Percentiles rank a stretch among this genome's conserved stretches.
Evolutionary conservation across 768 basidiomycete genomes (phyloP).

Genomic region (Gelatoporia subvermispora): DNA sequence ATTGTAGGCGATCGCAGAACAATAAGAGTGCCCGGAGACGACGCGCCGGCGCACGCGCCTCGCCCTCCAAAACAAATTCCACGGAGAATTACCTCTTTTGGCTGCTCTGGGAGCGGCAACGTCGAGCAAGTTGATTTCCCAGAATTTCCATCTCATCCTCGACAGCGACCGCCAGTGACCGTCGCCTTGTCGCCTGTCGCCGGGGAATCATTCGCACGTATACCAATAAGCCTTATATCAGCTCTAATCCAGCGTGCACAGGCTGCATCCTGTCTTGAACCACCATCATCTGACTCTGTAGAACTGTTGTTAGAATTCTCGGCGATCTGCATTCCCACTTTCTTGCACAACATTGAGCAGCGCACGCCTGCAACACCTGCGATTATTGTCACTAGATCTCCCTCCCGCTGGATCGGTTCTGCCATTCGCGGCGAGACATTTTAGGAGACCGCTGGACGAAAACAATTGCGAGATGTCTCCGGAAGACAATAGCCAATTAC

Average conservation of each 20-base stretch:
- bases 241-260: not conserved
- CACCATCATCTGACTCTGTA: not conserved
- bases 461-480: slow-evolving; percentile 18
- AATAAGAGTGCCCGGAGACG: slow-evolving; percentile 4
- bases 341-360: slow-evolving; percentile 6
- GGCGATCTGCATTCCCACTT: not conserved
- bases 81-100: not conserved
- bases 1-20: not conserved
- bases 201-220: not conserved
- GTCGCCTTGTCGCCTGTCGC: slow-evolving; percentile 5
- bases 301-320: no score
- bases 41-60: not conserved
- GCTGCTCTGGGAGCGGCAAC: not conserved
- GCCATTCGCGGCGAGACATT: slow-evolving; percentile 12
- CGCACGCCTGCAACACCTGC: not conserved
- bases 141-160: no score
- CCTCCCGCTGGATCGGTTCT: slow-evolving; percentile 16
- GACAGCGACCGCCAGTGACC: not conserved
- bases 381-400: slow-evolving; percentile 12
- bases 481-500: slow-evolving; percentile 20
- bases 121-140: not conserved
- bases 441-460: slow-evolving; percentile 7
- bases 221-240: not conserved
- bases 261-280: not conserved
- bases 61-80: not conserved